Conservation (phyloP, 78 protist species). For the Emiliania huxleyi region DNA sequence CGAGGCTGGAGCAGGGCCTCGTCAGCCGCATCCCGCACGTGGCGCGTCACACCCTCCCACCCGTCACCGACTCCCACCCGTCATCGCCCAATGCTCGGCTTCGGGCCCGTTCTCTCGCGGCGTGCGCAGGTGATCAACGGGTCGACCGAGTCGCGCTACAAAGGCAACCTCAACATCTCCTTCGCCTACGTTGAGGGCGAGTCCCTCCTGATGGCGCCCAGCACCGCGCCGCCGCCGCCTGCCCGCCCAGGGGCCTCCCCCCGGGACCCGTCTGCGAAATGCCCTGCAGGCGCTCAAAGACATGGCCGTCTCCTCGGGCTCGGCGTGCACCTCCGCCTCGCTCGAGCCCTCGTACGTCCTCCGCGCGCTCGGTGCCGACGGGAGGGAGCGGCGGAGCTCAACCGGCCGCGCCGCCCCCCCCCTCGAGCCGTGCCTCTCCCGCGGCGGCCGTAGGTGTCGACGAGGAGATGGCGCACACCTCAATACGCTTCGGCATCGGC, state of each 20-base stretch:
- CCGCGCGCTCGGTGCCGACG: neutral
- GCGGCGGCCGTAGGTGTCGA: no score
- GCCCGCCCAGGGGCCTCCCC: no score
- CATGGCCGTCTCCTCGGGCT: constrained; percentile 86
- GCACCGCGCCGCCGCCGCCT: no score
- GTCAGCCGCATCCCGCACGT: constrained; percentile 31
- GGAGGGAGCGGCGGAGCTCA: no score
- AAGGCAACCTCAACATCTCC: constrained; percentile 92
- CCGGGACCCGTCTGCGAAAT: neutral
- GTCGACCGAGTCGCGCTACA: constrained; percentile 48
- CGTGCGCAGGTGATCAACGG: constrained; percentile 72
- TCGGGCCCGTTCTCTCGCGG: no score
- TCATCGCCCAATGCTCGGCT: no score
- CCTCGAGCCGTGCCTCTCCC: no score
- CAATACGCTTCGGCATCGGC: constrained; percentile 94
- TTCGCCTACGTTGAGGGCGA: constrained; percentile 98
- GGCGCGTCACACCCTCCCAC: no score
- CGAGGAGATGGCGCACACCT: constrained; percentile 94
- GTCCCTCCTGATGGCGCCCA: constrained; percentile 88
- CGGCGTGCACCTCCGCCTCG: constrained; percentile 94
- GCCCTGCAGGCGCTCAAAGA: constrained; percentile 87
- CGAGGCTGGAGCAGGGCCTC: constrained; percentile 68
- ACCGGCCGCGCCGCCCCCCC: no score
- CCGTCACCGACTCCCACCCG: no score
- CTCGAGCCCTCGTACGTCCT: constrained; percentile 87